Base-by-base conservation (phyloP, 331 rosid species). In the Malus hybrid region DNA sequence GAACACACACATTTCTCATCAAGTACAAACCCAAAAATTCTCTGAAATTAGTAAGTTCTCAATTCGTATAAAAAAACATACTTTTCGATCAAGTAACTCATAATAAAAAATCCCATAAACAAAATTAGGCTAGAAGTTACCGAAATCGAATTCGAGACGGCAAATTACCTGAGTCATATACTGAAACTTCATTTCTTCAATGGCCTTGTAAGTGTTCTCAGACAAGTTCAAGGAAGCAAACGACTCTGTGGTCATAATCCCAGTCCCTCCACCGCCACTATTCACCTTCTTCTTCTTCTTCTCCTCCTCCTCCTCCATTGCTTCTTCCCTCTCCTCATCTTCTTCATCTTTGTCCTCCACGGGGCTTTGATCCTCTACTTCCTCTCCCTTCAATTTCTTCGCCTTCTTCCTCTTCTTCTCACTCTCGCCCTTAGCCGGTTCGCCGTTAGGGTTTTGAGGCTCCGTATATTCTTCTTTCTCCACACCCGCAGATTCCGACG, bases 111-210 rank as follows among this genome's bases (percentile, higher is more conserved):
- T 2, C 60, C 60, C 60, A 19, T 7, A 18, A 53, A n/a, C 22
- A 16, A 18, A 19, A 9, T 16, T 19, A n/a, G 10, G 60, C 60
- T 19, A 18, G 18, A 19, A 18, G 22, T 3, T 52, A 53, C n/a
- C 22, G 19, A 24, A 24, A 69, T 39, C 32, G 3, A 18, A 65
- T 4, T 16, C 9, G 39, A 70, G n/a, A 34, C 29, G 77, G 42
- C 10, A 32, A 29, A 13, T 57, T 11, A 94, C 99, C 97, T 94
- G 93, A 81, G 99, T 94, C 92, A 89, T 88, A 74, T 85, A 62
- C 78, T 86, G 76, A 76, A 94, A 94, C 7, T 90, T 90, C 78
- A 90, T 80, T 12, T 84, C 97, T 64, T 68, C 19, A 74, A 92
- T 88, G 16, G 97, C 86, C 71, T 79, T 85, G 39, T 12, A 70